Conservation (phyloP, 2,329 filamentous ascomycete species). For the Colletotrichum echinochloae region DNA sequence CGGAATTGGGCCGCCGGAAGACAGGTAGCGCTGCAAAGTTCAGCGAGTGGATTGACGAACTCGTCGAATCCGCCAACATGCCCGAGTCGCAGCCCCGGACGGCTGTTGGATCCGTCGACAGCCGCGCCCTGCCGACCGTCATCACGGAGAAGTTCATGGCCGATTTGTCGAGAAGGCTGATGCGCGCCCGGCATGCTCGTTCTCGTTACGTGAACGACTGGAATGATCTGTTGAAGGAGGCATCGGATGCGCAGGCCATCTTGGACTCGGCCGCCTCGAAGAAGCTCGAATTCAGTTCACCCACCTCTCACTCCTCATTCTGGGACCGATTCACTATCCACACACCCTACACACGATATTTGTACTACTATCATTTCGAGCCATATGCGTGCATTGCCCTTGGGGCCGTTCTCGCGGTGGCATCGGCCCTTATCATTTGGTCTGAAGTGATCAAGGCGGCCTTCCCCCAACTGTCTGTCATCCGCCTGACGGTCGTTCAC, state of each 20-base stretch:
- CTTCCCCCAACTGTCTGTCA: slow-evolving; percentile 79
- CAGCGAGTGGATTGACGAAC: slow-evolving; percentile 95
- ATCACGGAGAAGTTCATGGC: slow-evolving; percentile 95
- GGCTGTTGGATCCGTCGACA: slow-evolving; percentile 55
- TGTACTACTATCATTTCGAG: slow-evolving; percentile 79
- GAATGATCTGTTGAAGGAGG: slow-evolving; percentile 81
- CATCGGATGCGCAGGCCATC: slow-evolving; percentile 81
- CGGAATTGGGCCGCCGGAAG: slow-evolving; percentile 84
- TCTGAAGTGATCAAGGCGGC: slow-evolving; percentile 91
- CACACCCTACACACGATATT: slow-evolving; percentile 84
- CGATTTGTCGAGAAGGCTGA: slow-evolving; percentile 84
- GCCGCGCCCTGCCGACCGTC: slow-evolving; percentile 75
- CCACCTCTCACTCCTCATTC: slow-evolving; percentile 66
- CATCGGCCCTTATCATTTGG: slow-evolving; percentile 89
- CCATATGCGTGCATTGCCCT: slow-evolving; percentile 74
- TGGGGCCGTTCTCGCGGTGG: slow-evolving; percentile 76
- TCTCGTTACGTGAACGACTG: slow-evolving; percentile 88
- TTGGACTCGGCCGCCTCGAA: slow-evolving; percentile 86
- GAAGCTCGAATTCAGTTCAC: slow-evolving; percentile 78
- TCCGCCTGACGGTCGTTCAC: slow-evolving; percentile 76
- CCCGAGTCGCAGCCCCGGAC: slow-evolving; percentile 69
- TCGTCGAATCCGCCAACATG: slow-evolving; percentile 80
- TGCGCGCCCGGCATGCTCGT: slow-evolving; percentile 84
- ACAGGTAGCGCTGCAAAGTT: slow-evolving; percentile 80
- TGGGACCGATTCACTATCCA: slow-evolving; percentile 70